Base-by-base conservation (phyloP, 192 early-diverging fungal genomes). In the Linnemannia elongata region DNA sequence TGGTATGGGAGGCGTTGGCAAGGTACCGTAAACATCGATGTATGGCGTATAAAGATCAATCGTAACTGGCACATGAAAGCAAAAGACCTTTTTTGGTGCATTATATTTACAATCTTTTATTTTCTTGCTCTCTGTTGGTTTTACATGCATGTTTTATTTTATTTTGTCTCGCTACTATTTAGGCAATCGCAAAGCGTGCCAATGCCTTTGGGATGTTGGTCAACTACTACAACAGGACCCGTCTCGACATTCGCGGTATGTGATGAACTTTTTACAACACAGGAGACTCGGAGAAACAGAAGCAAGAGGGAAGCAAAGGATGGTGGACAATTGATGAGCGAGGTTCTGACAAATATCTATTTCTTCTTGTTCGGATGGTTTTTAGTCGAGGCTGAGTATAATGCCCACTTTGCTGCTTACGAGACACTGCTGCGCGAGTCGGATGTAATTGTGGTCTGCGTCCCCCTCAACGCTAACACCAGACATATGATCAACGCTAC, bases 1-100 rank as follows among this genome's bases (percentile, higher is more conserved):
- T 80, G 91, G 91, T 15, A 82, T 90, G 80, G 91, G 91, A 30
- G 90, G 91, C 6, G 86, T 92, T 66, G 91, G 91, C 24, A 89
- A 90, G 82, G 88, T 89, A 81, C 60, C 10, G 30, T 66, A 12
- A 15, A 15, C 27, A 27, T 9, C 3, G 12, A 6, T n/a, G n/a
- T n/a, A 66, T 66, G 27, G 6, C 60, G 30, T 33, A 18, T 30
- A 33, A 12, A 6, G 38, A 39, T 39, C 38, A 12, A 66, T 33
- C 13, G 30, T 13, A 13, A 7, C 41, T 22, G 33, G 18, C 57
- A 42, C 30, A n/a, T 35, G 55, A 36, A 47, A 39, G 24, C 13
- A 63, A 76, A 49, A 5, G 18, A 36, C 42, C 35, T 68, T 42
- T 36, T 66, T 38, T 45, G 30, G 30, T 47, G 8, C 68, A 42